These are phyloP conservation scores for Diaporthe vaccinii DNA, from an alignment of 2,329 filamentous ascomycete genomes.

Conservation along the genomic window DNA sequence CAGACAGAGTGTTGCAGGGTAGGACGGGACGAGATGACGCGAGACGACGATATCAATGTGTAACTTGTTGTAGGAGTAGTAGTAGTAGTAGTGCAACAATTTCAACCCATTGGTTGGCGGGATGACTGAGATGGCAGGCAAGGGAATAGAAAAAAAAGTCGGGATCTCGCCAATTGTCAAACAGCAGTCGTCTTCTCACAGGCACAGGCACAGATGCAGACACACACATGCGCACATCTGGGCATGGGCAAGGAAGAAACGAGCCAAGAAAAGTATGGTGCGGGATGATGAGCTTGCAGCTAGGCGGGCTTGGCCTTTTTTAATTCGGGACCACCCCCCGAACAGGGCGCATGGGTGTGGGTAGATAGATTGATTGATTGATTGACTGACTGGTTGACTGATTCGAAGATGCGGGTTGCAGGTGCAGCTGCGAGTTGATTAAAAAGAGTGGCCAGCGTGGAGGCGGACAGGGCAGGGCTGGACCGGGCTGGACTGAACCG, in stretches of 20 bases:
- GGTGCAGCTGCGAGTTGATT: slow-evolving; percentile 2
- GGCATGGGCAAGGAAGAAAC: slow-evolving; percentile 9
- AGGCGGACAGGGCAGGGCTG: slow-evolving; percentile 7
- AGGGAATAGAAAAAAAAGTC: not conserved
- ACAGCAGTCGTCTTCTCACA: slow-evolving; percentile 10
- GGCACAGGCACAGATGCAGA: not conserved
- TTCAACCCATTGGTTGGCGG: slow-evolving; percentile 7
- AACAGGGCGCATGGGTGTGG: slow-evolving; percentile 14
- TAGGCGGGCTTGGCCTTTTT: slow-evolving; percentile 35
- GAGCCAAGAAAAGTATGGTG: slow-evolving; percentile 30
- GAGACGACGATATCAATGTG: not conserved
- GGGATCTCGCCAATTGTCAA: slow-evolving; percentile 24
- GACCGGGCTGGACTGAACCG: slow-evolving; percentile 6
- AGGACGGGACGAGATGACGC: not conserved
- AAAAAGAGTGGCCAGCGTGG: slow-evolving; percentile 17
- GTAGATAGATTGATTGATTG: not conserved
- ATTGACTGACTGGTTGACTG: slow-evolving; percentile 6
- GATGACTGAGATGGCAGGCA: not conserved
- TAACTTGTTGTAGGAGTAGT: not conserved
- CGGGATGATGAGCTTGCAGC: slow-evolving; percentile 30
- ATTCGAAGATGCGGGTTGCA: slow-evolving; percentile 10
- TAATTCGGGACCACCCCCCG: slow-evolving; percentile 28
- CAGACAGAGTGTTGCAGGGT: not conserved
- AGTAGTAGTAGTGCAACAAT: not conserved
- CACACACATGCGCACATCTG: slow-evolving; percentile 4